These are phyloP conservation scores for Fusarium camptoceras DNA, from an alignment of 2,329 filamentous ascomycete species.

Conservation along the genomic window DNA sequence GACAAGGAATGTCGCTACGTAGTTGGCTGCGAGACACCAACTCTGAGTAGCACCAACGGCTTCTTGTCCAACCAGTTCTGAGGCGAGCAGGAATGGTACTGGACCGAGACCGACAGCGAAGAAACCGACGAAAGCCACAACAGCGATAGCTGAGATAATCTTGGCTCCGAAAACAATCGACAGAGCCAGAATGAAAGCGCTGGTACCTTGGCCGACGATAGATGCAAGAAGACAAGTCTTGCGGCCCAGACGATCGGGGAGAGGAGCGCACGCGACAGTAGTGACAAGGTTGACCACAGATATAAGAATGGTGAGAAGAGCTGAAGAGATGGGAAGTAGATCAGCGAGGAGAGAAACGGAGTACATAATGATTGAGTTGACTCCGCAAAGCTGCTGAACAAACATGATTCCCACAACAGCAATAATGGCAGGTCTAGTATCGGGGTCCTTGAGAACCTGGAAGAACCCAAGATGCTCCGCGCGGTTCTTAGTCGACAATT, in stretches of 20 bases:
- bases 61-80: constrained; percentile 89
- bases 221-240: constrained; percentile 87
- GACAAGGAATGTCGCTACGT: constrained; percentile 89
- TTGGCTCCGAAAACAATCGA: constrained; percentile 81
- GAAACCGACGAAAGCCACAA: constrained; percentile 86
- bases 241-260: constrained; percentile 88
- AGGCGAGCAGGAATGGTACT: constrained; percentile 93
- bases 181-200: constrained; percentile 80
- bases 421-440: constrained; percentile 78
- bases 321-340: constrained; percentile 83
- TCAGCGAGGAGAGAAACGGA: constrained; percentile 88
- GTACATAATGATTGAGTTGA: constrained; percentile 99
- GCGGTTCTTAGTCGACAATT: constrained; percentile 32
- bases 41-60: constrained; percentile 93
- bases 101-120: constrained; percentile 93
- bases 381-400: constrained; percentile 90
- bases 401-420: constrained; percentile 93
- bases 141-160: constrained; percentile 81
- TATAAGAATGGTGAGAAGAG: constrained; percentile 86
- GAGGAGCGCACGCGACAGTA: constrained; percentile 82
- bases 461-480: constrained; percentile 67
- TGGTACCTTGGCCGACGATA: constrained; percentile 85
- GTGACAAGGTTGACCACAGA: constrained; percentile 87
- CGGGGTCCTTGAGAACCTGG: constrained; percentile 73
- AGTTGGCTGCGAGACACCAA: constrained; percentile 88